Conservation (phyloP, 1,139 yeast genomes). For the Protomyces inouyei region DNA sequence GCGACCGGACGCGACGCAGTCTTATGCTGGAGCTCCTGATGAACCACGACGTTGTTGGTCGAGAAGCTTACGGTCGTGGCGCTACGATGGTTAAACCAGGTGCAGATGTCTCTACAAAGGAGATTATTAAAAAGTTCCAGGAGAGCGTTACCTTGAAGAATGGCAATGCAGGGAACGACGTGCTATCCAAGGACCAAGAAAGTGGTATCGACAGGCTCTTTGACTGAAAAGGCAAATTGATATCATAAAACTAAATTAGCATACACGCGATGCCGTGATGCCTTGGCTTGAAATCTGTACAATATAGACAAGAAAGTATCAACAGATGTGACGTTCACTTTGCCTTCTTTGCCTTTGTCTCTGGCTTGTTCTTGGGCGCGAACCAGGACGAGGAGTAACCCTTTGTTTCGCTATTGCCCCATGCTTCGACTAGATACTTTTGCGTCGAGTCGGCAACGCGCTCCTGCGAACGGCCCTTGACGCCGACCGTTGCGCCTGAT, state of each 20-base stretch:
- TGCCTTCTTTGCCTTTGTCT: neutral
- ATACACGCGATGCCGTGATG: neutral
- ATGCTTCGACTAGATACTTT: conserved; percentile 7
- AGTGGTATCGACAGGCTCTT: conserved; percentile 22
- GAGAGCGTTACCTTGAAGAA: conserved; percentile 16
- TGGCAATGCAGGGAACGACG: conserved; percentile 4
- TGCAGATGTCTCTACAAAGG: conserved; percentile 24
- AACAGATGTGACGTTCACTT: neutral
- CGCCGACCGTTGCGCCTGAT: conserved; percentile 21
- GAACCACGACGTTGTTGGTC: conserved; percentile 17
- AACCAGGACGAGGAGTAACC: neutral
- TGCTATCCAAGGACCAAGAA: conserved; percentile 21
- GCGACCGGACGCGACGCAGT: conserved; percentile 7
- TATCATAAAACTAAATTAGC: neutral
- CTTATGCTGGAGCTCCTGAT: conserved; percentile 18
- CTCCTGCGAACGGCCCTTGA: conserved; percentile 8
- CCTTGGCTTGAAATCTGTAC: neutral
- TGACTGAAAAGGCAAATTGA: neutral
- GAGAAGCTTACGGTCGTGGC: conserved; percentile 25
- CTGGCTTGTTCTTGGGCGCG: neutral
- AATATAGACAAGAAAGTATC: neutral
- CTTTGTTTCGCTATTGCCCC: conserved; percentile 4
- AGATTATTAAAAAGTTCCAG: conserved; percentile 19
- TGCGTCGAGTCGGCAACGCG: conserved; percentile 10
- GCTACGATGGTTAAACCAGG: conserved; percentile 3